phyloP scores from a whole-genome alignment of 106 monocot species.

The Dendrobium huoshanense region DNA sequence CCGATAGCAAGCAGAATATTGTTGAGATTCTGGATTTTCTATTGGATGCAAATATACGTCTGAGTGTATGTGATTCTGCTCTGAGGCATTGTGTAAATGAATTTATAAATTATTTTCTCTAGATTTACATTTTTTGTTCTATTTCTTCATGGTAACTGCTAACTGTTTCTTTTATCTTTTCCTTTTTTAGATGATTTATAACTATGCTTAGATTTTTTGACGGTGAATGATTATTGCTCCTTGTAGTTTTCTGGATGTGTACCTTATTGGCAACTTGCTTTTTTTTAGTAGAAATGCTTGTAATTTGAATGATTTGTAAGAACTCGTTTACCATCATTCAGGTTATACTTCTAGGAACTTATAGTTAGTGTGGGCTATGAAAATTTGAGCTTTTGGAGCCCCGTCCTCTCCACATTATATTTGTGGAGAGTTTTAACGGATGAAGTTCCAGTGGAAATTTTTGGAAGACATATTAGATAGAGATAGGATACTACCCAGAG shows the following conservation, averaged over 20 bases:
- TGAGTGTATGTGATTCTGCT: conserved; percentile 55
- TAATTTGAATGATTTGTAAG: neutral
- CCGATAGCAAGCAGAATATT: conserved; percentile 61
- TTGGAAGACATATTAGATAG: too few relatives aligned
- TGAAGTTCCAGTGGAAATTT: too few relatives aligned
- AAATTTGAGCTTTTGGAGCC: too few relatives aligned
- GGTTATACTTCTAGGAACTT: neutral
- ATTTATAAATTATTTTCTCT: neutral
- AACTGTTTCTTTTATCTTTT: neutral
- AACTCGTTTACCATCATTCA: neutral
- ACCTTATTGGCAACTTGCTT: neutral
- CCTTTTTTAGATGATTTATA: neutral
- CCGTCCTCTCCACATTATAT: too few relatives aligned
- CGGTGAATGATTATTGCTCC: neutral
- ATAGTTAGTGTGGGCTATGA: neutral
- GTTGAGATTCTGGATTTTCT: conserved; percentile 77
- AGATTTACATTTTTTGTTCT: neutral
- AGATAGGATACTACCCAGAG: too few relatives aligned
- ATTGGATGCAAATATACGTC: conserved; percentile 79
- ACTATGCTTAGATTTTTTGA: neutral
- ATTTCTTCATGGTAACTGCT: neutral
- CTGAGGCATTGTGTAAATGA: neutral
- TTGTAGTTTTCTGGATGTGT: neutral
- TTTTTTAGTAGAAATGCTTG: neutral
- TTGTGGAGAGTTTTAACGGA: too few relatives aligned